A percentile compares a stretch with the other conserved stretches of the same genome.
These are phyloP conservation scores for Fusarium sp. DNA, from an alignment of 2,329 filamentous ascomycete species.

Conservation along the genomic window DNA sequence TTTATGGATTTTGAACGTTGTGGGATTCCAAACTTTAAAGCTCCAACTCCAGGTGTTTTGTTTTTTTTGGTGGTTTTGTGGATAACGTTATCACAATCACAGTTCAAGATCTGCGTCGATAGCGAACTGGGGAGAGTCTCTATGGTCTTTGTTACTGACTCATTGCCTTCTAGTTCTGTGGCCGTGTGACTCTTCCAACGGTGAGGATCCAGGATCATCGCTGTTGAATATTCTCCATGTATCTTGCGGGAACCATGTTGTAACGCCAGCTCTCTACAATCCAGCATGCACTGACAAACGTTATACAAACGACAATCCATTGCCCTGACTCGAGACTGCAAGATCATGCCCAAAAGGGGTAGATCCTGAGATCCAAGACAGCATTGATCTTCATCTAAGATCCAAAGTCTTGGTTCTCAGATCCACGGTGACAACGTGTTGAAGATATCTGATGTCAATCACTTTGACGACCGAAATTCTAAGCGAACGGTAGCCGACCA, in stretches of 20 bases:
- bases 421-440: background rate
- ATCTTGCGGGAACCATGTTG: background rate
- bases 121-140: background rate
- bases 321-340: background rate
- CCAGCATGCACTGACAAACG: background rate
- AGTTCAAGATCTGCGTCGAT: background rate
- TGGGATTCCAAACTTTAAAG: constrained; percentile 2
- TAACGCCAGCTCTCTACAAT: background rate
- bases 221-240: background rate
- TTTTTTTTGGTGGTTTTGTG: background rate
- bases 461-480: background rate
- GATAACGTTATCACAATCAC: background rate
- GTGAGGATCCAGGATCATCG: background rate
- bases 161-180: background rate
- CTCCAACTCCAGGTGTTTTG: background rate
- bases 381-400: background rate
- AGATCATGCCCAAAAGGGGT: background rate
- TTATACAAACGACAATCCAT: background rate
- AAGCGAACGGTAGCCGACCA: background rate
- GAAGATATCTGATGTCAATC: background rate
- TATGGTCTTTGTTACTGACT: background rate
- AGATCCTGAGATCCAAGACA: background rate
- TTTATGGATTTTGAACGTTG: background rate
- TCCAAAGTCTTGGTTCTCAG: background rate
- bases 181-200: background rate